Evolutionary conservation across 805 yeast species (phyloP).

Genomic region (Zygotorulaspora chibaensis): DNA sequence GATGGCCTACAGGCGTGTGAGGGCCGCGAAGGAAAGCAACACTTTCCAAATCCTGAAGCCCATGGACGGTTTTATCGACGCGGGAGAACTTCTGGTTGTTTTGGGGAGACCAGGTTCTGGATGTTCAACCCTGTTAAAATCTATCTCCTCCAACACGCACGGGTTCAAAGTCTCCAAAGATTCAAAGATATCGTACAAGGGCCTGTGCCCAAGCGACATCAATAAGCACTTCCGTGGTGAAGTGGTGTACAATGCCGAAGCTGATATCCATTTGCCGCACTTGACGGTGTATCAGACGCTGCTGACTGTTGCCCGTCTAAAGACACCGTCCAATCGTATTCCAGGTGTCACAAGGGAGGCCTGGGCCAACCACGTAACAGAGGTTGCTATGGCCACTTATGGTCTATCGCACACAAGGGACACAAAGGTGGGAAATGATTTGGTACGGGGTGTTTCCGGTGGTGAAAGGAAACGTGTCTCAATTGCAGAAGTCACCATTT

Average conservation of each 20-base stretch:
- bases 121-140: conserved; percentile 62
- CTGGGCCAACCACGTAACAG: conserved; percentile 50
- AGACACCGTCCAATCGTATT: conserved; percentile 59
- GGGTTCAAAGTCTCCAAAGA: conserved; percentile 50
- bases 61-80: conserved; percentile 58
- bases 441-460: conserved; percentile 72
- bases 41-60: conserved; percentile 54
- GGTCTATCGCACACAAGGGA: conserved; percentile 58
- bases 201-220: conserved; percentile 50
- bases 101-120: conserved; percentile 80
- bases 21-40: conserved; percentile 25
- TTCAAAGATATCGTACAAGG: conserved; percentile 49
- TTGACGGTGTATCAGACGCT: conserved; percentile 64
- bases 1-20: conserved; percentile 21
- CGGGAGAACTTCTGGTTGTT: conserved; percentile 66
- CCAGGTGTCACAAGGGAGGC: conserved; percentile 55
- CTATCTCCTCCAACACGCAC: conserved; percentile 54
- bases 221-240: conserved; percentile 57
- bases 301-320: conserved; percentile 55
- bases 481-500: conserved; percentile 69
- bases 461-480: conserved; percentile 86
- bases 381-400: conserved; percentile 51
- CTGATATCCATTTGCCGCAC: conserved; percentile 65
- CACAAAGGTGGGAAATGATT: conserved; percentile 59
- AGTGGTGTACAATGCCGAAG: conserved; percentile 64